phyloP scores from a whole-genome alignment of 1,284 basidiomycete genomes.

The Microbotryum lychnidis-dioicae region DNA sequence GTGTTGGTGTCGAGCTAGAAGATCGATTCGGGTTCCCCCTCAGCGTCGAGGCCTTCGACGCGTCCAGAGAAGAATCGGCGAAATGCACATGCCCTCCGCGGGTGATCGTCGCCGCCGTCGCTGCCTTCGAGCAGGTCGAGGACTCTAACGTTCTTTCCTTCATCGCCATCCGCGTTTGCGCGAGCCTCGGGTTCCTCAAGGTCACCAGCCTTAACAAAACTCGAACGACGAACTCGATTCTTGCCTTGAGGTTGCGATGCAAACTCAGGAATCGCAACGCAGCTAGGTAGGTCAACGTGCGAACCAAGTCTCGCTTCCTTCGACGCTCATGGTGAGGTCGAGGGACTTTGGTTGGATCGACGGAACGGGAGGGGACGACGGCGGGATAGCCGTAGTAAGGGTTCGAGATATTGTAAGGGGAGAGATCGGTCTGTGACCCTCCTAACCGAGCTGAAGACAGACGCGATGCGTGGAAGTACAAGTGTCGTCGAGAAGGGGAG shows the following conservation, averaged over 20 bases:
- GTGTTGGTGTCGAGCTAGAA: not conserved
- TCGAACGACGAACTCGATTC: slow-evolving; percentile 12
- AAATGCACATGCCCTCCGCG: not conserved
- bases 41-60: not conserved
- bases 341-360: slow-evolving; percentile 29
- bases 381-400: slow-evolving; percentile 78
- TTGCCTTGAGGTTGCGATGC: slow-evolving; percentile 23
- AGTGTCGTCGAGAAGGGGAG: not conserved
- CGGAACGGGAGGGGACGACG: slow-evolving; percentile 36
- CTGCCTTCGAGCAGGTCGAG: not conserved
- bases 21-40: not conserved
- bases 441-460: no score
- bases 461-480: no score
- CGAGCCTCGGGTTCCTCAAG: not conserved
- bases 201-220: slow-evolving; percentile 10
- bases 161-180: not conserved
- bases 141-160: not conserved
- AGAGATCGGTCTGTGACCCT: slow-evolving; percentile 6
- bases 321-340: slow-evolving; percentile 49
- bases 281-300: slow-evolving; percentile 54
- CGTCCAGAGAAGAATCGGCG: not conserved
- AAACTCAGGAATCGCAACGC: slow-evolving; percentile 39
- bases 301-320: slow-evolving; percentile 60
- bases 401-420: slow-evolving; percentile 48
- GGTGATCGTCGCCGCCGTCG: not conserved